A percentile compares a stretch with the other conserved stretches of the same genome.
These are phyloP conservation scores for Anisodus acutangulus DNA, from an alignment of 257 asterid genomes.

Conservation along the genomic window DNA sequence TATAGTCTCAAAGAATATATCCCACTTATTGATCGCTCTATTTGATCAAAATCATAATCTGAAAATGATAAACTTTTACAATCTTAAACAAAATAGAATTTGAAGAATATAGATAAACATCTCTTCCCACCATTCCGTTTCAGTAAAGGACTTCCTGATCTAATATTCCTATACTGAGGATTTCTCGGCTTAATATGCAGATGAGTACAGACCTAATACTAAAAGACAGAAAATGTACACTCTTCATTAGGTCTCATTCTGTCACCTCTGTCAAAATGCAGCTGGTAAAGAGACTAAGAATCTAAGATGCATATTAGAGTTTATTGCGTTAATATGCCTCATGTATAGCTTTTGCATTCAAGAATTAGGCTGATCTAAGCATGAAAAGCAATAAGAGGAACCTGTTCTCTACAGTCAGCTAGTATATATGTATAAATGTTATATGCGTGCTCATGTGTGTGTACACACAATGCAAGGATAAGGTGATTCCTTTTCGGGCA, in stretches of 20 bases:
- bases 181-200: background rate
- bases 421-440: background rate
- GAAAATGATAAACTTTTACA: background rate
- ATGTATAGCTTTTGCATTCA: background rate
- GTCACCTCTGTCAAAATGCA: background rate
- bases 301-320: background rate
- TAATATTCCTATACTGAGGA: background rate
- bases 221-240: background rate
- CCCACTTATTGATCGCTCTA: background rate
- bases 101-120: background rate
- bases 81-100: background rate
- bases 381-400: conserved; percentile 6
- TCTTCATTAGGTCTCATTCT: background rate
- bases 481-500: background rate
- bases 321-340: background rate
- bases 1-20: background rate
- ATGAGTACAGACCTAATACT: background rate
- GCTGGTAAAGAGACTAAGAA: background rate
- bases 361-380: background rate
- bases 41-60: background rate
- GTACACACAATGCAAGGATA: background rate
- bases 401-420: background rate
- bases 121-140: background rate
- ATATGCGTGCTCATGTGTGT: background rate
- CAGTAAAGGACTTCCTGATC: background rate